These are phyloP conservation scores for Zasmidium citrigriseum DNA, from an alignment of 2,329 filamentous ascomycete genomes.

Conservation along the genomic window DNA sequence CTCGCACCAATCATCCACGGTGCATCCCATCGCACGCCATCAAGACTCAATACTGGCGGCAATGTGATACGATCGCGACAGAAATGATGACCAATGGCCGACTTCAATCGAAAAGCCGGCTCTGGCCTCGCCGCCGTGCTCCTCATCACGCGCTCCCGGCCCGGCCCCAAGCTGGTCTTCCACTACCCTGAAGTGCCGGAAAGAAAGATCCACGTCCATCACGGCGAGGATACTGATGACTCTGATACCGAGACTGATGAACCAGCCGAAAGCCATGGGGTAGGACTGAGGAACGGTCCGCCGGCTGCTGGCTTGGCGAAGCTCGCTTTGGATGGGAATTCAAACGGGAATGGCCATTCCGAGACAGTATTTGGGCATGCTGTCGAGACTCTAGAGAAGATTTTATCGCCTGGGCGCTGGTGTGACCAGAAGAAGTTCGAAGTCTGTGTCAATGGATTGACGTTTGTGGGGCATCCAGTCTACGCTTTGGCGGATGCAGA, in stretches of 20 bases:
- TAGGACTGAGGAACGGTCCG: not conserved
- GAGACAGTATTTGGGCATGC: constrained; percentile 26
- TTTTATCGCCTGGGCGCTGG: constrained; percentile 67
- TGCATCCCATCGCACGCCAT: no score
- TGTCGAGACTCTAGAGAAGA: constrained; percentile 73
- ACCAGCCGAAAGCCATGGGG: constrained; percentile 1
- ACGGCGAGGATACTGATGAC: constrained; percentile 15
- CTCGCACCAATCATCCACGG: no score
- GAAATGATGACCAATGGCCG: not conserved
- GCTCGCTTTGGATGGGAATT: constrained; percentile 3
- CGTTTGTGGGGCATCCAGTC: constrained; percentile 80
- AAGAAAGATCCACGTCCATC: not conserved
- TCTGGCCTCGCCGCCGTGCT: constrained; percentile 64
- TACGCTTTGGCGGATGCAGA: constrained; percentile 71
- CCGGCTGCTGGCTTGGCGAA: no score
- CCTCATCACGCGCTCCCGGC: constrained; percentile 73
- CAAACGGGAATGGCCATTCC: constrained; percentile 4
- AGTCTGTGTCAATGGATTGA: constrained; percentile 75
- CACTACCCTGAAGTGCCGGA: constrained; percentile 63
- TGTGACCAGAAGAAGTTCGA: constrained; percentile 83
- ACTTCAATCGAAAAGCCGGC: not conserved
- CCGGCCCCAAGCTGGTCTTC: constrained; percentile 81
- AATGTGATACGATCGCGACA: no score
- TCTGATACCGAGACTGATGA: constrained; percentile 16
- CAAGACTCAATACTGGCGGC: no score